Percentiles rank a stretch among this genome's conserved stretches.
Evolutionary conservation across 768 basidiomycete genomes (phyloP).

Genomic region (Kwoniella bestiolae): DNA sequence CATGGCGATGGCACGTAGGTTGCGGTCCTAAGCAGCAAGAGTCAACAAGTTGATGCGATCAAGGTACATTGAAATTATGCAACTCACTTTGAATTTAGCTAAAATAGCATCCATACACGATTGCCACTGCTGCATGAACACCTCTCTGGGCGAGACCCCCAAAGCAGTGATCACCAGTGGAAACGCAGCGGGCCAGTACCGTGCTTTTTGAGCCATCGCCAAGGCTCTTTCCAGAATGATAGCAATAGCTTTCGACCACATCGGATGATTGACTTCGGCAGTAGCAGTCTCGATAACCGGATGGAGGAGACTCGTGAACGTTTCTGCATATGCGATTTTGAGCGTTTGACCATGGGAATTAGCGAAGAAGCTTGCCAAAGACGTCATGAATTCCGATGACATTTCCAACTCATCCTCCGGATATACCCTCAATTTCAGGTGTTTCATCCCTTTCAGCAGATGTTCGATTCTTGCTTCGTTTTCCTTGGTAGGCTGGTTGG

Average conservation of each 20-base stretch:
- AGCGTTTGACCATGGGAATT: slow-evolving; percentile 80
- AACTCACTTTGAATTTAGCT: slow-evolving; percentile 75
- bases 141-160: slow-evolving; percentile 83
- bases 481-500: slow-evolving; percentile 78
- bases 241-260: slow-evolving; percentile 88
- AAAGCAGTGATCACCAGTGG: slow-evolving; percentile 80
- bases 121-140: slow-evolving; percentile 82
- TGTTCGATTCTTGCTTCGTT: slow-evolving; percentile 81
- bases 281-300: slow-evolving; percentile 93
- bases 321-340: slow-evolving; percentile 84
- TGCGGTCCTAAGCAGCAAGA: slow-evolving; percentile 68
- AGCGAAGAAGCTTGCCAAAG: slow-evolving; percentile 78
- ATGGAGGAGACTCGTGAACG: slow-evolving; percentile 74
- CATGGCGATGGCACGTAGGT: slow-evolving; percentile 70
- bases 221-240: slow-evolving; percentile 63
- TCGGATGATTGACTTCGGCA: slow-evolving; percentile 92
- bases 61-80: not conserved
- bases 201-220: slow-evolving; percentile 67
- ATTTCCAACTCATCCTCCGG: slow-evolving; percentile 91
- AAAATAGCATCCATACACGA: slow-evolving; percentile 72
- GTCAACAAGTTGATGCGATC: not conserved
- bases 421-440: slow-evolving; percentile 89
- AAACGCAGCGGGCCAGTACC: slow-evolving; percentile 87
- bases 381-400: slow-evolving; percentile 86
- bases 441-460: slow-evolving; percentile 76